phyloP scores from a whole-genome alignment of 352 stramenopile species.

The Aphanomyces euteiches region DNA sequence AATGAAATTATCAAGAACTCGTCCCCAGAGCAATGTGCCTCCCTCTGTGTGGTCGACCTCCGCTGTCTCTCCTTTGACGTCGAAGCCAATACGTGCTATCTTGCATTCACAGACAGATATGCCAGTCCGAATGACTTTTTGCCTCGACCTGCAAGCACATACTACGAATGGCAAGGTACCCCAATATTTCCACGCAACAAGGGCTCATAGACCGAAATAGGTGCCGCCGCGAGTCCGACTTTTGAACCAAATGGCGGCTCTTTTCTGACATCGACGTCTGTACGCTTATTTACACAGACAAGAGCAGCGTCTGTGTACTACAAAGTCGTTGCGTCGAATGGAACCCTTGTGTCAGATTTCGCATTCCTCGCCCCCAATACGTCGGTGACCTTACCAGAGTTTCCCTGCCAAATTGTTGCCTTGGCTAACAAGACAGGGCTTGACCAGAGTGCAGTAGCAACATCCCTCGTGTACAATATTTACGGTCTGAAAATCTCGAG shows the following conservation, averaged over 20 bases:
- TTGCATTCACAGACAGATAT: constrained; percentile 70
- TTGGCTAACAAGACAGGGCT: constrained; percentile 64
- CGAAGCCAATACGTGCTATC: constrained; percentile 66
- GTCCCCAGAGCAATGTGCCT: constrained; percentile 41
- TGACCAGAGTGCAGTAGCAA: constrained; percentile 44
- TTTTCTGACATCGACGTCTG: constrained; percentile 50
- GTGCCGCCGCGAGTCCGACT: constrained; percentile 41
- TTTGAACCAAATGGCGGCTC: constrained; percentile 56
- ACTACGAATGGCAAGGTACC: constrained; percentile 71
- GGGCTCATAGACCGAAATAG: background rate
- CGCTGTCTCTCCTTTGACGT: constrained; percentile 73
- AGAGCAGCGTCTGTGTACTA: constrained; percentile 62
- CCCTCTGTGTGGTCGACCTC: constrained; percentile 44
- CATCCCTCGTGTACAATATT: constrained; percentile 55
- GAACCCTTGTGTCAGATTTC: background rate
- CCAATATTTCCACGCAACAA: background rate
- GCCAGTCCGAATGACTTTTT: constrained; percentile 60
- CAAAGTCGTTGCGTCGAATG: constrained; percentile 35
- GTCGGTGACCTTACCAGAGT: constrained; percentile 15
- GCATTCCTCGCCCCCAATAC: background rate
- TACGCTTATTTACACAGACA: constrained; percentile 53
- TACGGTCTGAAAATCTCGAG: constrained; percentile 46
- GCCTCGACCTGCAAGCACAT: constrained; percentile 56
- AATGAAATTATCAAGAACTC: constrained; percentile 37
- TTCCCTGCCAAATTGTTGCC: constrained; percentile 29